A percentile compares a stretch with the other conserved stretches of the same genome.
Evolutionary conservation across 805 yeast genomes (phyloP).

Genomic region (Candida mattraensis): DNA sequence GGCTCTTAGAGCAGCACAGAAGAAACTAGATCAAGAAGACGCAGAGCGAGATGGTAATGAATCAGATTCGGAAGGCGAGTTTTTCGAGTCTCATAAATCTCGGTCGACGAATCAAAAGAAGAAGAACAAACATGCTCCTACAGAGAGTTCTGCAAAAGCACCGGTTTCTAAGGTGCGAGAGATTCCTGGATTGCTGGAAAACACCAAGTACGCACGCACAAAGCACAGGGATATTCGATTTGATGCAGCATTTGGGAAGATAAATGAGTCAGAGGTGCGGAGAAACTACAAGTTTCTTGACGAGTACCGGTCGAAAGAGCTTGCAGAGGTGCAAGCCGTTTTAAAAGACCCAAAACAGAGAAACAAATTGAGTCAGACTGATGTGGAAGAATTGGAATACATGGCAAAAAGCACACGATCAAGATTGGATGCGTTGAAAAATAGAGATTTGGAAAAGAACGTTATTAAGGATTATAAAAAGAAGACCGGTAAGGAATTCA

Average conservation of each 20-base stretch:
- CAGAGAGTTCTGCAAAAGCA: constrained; percentile 70
- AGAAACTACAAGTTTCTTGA: constrained; percentile 83
- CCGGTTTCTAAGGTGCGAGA: constrained; percentile 70
- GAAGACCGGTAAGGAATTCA: constrained; percentile 53
- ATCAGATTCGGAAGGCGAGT: constrained; percentile 29
- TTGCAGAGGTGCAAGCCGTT: constrained; percentile 54
- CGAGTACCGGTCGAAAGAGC: constrained; percentile 77
- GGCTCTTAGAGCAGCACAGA: constrained; percentile 60
- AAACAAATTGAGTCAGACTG: constrained; percentile 42
- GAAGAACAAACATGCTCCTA: constrained; percentile 82
- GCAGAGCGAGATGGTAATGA: constrained; percentile 23
- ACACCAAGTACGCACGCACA: constrained; percentile 36
- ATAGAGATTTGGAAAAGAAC: constrained; percentile 71
- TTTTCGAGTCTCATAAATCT: constrained; percentile 38
- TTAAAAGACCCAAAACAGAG: constrained; percentile 53
- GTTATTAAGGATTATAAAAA: constrained; percentile 61
- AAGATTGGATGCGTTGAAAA: constrained; percentile 63
- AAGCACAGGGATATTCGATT: constrained; percentile 83
- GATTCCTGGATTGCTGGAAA: constrained; percentile 60
- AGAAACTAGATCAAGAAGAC: constrained; percentile 32
- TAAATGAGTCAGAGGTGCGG: constrained; percentile 65
- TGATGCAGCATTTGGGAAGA: constrained; percentile 85
- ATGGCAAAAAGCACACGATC: constrained; percentile 65
- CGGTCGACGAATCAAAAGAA: constrained; percentile 28
- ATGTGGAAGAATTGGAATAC: constrained; percentile 53